Evolutionary conservation across 139 green algal genomes (phyloP), one percentile per base, ranked within the genome.

Genomic region (Klebsormidium nitens): DNA sequence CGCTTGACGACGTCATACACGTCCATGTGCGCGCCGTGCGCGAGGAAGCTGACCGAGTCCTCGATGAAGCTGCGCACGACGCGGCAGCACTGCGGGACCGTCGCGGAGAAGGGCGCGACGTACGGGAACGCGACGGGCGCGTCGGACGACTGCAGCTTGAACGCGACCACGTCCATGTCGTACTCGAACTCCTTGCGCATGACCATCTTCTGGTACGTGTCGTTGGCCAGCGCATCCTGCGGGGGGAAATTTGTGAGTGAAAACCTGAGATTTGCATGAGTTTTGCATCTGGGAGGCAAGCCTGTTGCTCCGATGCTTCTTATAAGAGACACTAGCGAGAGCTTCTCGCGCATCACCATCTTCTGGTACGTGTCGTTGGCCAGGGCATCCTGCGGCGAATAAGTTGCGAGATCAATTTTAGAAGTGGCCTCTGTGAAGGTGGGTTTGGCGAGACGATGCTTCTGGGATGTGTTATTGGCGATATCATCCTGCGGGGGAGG

Each of bases 161-260:
- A 77, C n/a, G 63, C 63, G 61, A 77, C 47, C 38, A 77, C 70
- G 47, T 77, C 75, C 70, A 77, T 77, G 29, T 29, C 55, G 60
- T 77, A 77, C 60, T 77, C 70, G 39, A 75, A 77, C 38, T 77
- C 70, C 63, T 77, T 77, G 23, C 38, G 19, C 70, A 77, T 77
- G 26, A 77, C 36, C 70, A 77, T 77, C 60, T 77, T 38, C 70
- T 77, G 35, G 2, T 49, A 40, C 52, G 5, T n/a, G n/a, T n/a
- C n/a, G n/a, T n/a, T n/a, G n/a, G n/a, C n/a, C n/a, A n/a, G n/a
- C n/a, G n/a, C n/a, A n/a, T n/a, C n/a, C n/a, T n/a, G n/a, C n/a
- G n/a, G n/a, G n/a, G n/a, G n/a, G n/a, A n/a, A n/a, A n/a, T n/a
- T n/a, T n/a, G n/a, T n/a, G n/a, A n/a, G n/a, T n/a, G n/a, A n/a